phyloP scores from a whole-genome alignment of 768 basidiomycete species.

The Omphalotus guepiniiformis region DNA sequence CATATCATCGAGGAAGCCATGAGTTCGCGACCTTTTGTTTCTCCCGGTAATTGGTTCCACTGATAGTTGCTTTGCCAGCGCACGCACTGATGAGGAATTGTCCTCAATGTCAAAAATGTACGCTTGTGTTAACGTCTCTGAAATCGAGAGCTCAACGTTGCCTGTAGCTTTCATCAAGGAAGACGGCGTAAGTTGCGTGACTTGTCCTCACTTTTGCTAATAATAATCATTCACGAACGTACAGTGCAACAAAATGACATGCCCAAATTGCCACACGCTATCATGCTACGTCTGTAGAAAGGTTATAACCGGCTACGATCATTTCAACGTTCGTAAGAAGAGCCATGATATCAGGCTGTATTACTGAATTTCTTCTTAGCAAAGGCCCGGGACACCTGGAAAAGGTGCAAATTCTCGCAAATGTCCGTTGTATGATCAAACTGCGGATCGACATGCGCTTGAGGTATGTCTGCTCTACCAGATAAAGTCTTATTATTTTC shows the following conservation, averaged over 20 bases:
- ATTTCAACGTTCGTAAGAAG: constrained; percentile 54
- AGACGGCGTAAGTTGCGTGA: constrained; percentile 58
- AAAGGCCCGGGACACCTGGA: constrained; percentile 4
- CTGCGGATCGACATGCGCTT: constrained; percentile 59
- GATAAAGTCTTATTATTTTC: no score
- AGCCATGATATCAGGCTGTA: constrained; percentile 1
- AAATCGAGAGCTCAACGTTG: constrained; percentile 4
- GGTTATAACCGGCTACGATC: constrained; percentile 70
- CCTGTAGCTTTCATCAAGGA: constrained; percentile 76
- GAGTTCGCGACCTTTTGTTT: constrained; percentile 46
- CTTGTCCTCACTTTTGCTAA: not conserved
- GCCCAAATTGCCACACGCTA: constrained; percentile 63
- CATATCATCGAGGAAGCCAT: constrained; percentile 91
- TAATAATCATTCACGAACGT: constrained; percentile 7
- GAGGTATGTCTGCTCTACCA: constrained; percentile 41
- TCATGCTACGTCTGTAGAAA: constrained; percentile 86
- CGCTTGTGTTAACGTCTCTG: constrained; percentile 11
- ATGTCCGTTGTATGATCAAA: constrained; percentile 66
- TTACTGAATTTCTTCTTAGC: constrained; percentile 14
- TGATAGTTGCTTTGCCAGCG: constrained; percentile 34
- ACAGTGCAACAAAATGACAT: constrained; percentile 92
- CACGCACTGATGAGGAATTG: constrained; percentile 84
- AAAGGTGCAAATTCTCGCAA: constrained; percentile 29
- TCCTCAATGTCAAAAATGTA: constrained; percentile 81
- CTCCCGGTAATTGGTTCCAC: not conserved